Conservation (phyloP, 2,329 filamentous ascomycete genomes). For the Tolypocladium cylindrosporum region DNA sequence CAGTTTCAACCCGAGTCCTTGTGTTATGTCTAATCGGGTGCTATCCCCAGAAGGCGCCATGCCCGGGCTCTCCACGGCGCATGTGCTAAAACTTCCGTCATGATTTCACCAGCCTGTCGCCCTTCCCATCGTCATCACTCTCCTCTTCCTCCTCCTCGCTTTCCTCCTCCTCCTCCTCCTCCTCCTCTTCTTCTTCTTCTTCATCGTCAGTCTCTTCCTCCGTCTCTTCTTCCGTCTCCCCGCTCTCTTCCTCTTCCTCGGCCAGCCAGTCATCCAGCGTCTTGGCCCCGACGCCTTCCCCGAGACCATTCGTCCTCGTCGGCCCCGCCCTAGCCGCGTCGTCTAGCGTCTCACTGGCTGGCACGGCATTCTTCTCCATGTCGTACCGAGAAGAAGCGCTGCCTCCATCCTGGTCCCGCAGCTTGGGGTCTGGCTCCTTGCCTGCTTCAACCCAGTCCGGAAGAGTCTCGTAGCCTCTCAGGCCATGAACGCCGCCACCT, state of each 20-base stretch:
- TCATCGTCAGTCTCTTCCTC: conserved; percentile 37
- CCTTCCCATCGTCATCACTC: conserved; percentile 34
- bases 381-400: conserved; percentile 19
- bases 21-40: neutral
- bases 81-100: conserved; percentile 5
- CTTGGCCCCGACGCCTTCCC: conserved; percentile 54
- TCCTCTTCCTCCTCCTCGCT: conserved; percentile 42
- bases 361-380: conserved; percentile 26
- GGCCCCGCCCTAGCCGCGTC: conserved; percentile 33
- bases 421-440: conserved; percentile 63
- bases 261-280: conserved; percentile 89
- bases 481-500: conserved; percentile 60
- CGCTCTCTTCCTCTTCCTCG: conserved; percentile 52
- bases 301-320: conserved; percentile 38
- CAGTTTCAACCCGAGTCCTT: neutral
- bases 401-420: conserved; percentile 51
- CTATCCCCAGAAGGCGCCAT: conserved; percentile 8
- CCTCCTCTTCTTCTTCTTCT: conserved; percentile 40
- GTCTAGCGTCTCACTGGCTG: conserved; percentile 56
- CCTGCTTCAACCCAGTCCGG: conserved; percentile 80
- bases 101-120: conserved; percentile 31
- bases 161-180: conserved; percentile 40
- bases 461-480: conserved; percentile 69
- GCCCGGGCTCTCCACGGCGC: too few species aligned
- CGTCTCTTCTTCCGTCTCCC: conserved; percentile 42